Percentiles rank a stretch among this genome's conserved stretches.
Conservation (phyloP, 2,329 filamentous ascomycete genomes). For the Arthrobotrys sphaeroides region DNA sequence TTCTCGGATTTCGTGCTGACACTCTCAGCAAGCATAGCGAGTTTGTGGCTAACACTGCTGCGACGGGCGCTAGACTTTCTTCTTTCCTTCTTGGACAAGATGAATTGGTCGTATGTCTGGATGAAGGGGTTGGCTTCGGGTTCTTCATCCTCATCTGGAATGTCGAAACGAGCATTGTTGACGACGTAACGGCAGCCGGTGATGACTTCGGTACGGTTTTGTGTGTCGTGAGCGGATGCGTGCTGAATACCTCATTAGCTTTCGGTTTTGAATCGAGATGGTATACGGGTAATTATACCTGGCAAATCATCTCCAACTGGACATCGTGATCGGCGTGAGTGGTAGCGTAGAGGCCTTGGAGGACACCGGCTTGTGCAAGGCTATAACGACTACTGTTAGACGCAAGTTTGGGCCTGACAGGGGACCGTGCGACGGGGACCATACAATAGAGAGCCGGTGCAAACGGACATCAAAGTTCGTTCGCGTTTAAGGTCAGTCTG, state of each 20-base stretch:
- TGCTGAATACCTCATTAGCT: constrained; percentile 65
- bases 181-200: constrained; percentile 85
- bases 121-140: constrained; percentile 61
- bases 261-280: not conserved
- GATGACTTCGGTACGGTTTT: constrained; percentile 79
- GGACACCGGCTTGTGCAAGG: constrained; percentile 67
- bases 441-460: constrained; percentile 80
- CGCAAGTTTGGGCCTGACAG: too few relatives aligned
- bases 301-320: constrained; percentile 80
- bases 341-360: constrained; percentile 80
- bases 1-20: constrained; percentile 62
- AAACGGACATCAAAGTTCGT: constrained; percentile 81
- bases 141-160: constrained; percentile 75
- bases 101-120: constrained; percentile 62
- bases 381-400: not conserved
- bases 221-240: constrained; percentile 28
- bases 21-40: constrained; percentile 37
- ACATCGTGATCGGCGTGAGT: constrained; percentile 84
- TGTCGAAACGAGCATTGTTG: constrained; percentile 88
- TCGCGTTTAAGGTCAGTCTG: constrained; percentile 80
- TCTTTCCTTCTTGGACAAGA: constrained; percentile 75
- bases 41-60: constrained; percentile 71
- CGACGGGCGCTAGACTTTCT: constrained; percentile 84
- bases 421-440: too few relatives aligned
- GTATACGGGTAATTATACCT: constrained; percentile 65